These are phyloP conservation scores for Herpotrichia juniperi DNA, from an alignment of 2,329 filamentous ascomycete genomes.

Conservation along the genomic window DNA sequence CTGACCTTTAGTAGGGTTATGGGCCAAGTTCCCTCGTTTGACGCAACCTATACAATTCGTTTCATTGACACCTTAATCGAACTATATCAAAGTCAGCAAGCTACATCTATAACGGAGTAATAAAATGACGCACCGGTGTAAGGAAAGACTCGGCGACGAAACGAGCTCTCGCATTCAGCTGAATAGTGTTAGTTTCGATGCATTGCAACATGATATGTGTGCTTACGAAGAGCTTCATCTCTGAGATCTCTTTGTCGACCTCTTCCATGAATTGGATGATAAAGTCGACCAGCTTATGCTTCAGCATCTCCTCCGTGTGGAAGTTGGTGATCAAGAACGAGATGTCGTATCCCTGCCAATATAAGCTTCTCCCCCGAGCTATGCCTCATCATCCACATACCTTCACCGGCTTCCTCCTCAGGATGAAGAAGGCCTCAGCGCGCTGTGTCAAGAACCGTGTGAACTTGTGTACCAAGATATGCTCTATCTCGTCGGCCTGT, in stretches of 20 bases:
- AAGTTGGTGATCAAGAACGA: conserved; percentile 99
- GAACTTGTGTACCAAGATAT: conserved; percentile 98
- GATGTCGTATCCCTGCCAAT: conserved; percentile 86
- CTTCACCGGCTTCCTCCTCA: conserved; percentile 94
- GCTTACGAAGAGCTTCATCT: conserved; percentile 99
- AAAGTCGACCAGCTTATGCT: conserved; percentile 98
- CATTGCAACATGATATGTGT: neutral
- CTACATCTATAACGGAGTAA: neutral
- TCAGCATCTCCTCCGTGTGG: conserved; percentile 98
- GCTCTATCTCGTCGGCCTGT: conserved; percentile 98
- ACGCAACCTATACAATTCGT: neutral
- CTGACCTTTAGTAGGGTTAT: neutral
- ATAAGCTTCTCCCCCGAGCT: conserved; percentile 22
- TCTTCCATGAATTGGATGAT: conserved; percentile 99
- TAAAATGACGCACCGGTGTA: conserved; percentile 72
- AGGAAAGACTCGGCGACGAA: conserved; percentile 99
- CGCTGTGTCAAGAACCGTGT: conserved; percentile 94
- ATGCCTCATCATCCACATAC: conserved; percentile 54
- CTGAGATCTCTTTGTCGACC: conserved; percentile 99
- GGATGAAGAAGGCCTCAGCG: conserved; percentile 95
- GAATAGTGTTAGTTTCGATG: conserved; percentile 36
- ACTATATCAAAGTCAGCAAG: conserved; percentile 9
- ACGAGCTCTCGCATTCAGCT: conserved; percentile 95
- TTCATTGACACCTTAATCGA: conserved; percentile 9
- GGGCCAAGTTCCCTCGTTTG: neutral